Evolutionary conservation across 495 filamentous ascomycete species (phyloP), one percentile per base, ranked within the genome.

Genomic region (Baudoinia panamericana): DNA sequence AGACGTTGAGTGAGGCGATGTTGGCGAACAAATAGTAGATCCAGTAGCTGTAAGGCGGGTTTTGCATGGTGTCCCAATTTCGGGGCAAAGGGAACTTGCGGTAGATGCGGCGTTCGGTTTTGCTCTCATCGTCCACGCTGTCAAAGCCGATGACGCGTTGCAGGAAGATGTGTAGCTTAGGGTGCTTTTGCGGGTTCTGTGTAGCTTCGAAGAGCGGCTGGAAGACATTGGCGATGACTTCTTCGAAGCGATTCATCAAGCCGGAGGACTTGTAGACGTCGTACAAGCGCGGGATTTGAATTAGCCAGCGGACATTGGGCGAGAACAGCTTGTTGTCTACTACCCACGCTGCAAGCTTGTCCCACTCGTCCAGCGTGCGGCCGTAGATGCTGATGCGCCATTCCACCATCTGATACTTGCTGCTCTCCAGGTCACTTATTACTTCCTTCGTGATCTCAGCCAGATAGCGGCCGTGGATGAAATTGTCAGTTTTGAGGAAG

Each of bases 351-450:
- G 90, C 88, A 30, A 97, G 73, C 53, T 93, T 97, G 57, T 96
- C 88, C 90, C 90, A 97, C 59, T 97, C 90, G 45, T 93, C 80
- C 20, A 90, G 63, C 5, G 81, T 77, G 57, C 83, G 78, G 37
- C 90, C 90, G 56, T 97, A 96, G 44, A 97, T 86, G 10, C 85
- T 93, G 40, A 97, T 90, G 13, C 90, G 83, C 84, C 92, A 97
- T 65, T 97, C 90, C 5, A 87, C 92, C 82, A 97, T 93, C 60
- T 97, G 90, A 55, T 97, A 96, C 57, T 97, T 97, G 71, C 88
- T 95, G 23, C 88, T 88, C 59, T 97, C 90, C 15, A 97, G 65
- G 63, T 97, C 90, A n/a, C 84, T 75, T 20, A 97, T 94, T 27
- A 97, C 90, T 57, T 97, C 90, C 54, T 90, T 90, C 6, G 92